Percentiles rank a stretch among this genome's conserved stretches.
phyloP scores from a whole-genome alignment of 306 rosid genomes.

The Dalbergia oliveri region DNA sequence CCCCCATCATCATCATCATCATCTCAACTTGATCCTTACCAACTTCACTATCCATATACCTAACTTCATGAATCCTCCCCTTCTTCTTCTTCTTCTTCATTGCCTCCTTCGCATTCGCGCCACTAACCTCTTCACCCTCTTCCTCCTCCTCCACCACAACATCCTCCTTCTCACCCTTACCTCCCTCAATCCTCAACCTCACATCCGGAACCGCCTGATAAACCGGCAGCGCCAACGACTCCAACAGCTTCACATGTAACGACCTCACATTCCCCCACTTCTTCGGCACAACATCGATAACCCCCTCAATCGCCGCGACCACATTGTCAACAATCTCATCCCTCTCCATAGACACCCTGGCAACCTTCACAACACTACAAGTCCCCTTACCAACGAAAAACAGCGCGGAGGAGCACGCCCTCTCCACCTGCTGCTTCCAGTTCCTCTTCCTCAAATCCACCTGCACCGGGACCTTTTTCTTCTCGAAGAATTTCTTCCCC shows the following conservation, averaged over 20 bases:
- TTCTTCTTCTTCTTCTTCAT: slow-evolving; percentile 22
- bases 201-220: slow-evolving; percentile 74
- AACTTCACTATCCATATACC: slow-evolving; percentile 68
- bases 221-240: slow-evolving; percentile 72
- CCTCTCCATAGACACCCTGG: too few relatives aligned
- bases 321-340: too few relatives aligned
- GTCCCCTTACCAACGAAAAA: too few relatives aligned
- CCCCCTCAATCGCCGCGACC: too few relatives aligned
- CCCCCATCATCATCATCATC: slow-evolving; percentile 32
- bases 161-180: slow-evolving; percentile 27
- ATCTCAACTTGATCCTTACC: slow-evolving; percentile 43
- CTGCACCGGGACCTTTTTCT: too few relatives aligned
- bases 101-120: slow-evolving; percentile 40
- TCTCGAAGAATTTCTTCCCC: too few relatives aligned
- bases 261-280: slow-evolving; percentile 84
- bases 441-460: too few relatives aligned
- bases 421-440: too few relatives aligned
- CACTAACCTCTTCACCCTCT: neutral
- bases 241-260: slow-evolving; percentile 75
- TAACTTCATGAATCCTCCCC: slow-evolving; percentile 86
- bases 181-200: slow-evolving; percentile 66
- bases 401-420: too few relatives aligned
- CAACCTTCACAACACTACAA: too few relatives aligned
- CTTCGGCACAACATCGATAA: slow-evolving; percentile 70
- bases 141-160: neutral